phyloP scores from a whole-genome alignment of 1,284 basidiomycete species.

The Puccinia novopanici region DNA sequence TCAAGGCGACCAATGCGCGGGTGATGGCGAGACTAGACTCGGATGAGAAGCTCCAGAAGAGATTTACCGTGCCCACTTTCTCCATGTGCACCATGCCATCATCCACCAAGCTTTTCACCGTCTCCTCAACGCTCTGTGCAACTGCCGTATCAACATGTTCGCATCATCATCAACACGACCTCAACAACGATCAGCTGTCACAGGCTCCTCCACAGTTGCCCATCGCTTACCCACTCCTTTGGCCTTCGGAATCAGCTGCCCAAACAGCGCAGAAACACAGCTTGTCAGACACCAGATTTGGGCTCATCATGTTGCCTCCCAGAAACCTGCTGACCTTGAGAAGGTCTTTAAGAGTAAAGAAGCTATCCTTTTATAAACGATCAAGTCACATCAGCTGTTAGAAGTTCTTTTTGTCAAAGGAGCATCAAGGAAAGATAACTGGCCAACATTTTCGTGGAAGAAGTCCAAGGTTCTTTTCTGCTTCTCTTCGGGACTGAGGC shows the following conservation, averaged over 20 bases:
- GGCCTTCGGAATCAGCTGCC: conserved; percentile 40
- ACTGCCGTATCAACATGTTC: neutral
- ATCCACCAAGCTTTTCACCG: conserved; percentile 43
- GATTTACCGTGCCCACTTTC: conserved; percentile 45
- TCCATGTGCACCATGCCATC: conserved; percentile 40
- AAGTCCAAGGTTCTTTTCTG: conserved; percentile 24
- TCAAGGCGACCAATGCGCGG: neutral
- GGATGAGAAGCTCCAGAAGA: conserved; percentile 49
- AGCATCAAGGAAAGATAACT: neutral
- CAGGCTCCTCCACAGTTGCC: neutral
- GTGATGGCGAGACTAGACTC: conserved; percentile 10
- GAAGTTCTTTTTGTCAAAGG: neutral
- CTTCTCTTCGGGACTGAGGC: conserved; percentile 45
- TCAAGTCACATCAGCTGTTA: no score
- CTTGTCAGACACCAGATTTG: neutral
- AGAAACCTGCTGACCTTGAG: conserved; percentile 24
- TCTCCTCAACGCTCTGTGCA: conserved; percentile 49
- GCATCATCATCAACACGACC: neutral
- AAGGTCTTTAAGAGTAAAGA: conserved; percentile 43
- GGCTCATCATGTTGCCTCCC: neutral
- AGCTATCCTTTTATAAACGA: conserved; percentile 31
- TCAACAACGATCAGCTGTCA: no score
- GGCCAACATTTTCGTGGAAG: conserved; percentile 34
- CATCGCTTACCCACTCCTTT: conserved; percentile 43
- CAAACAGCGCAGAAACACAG: neutral